These are phyloP conservation scores for Solanum sitiens DNA, from an alignment of 257 asterid genomes.

Conservation along the genomic window DNA sequence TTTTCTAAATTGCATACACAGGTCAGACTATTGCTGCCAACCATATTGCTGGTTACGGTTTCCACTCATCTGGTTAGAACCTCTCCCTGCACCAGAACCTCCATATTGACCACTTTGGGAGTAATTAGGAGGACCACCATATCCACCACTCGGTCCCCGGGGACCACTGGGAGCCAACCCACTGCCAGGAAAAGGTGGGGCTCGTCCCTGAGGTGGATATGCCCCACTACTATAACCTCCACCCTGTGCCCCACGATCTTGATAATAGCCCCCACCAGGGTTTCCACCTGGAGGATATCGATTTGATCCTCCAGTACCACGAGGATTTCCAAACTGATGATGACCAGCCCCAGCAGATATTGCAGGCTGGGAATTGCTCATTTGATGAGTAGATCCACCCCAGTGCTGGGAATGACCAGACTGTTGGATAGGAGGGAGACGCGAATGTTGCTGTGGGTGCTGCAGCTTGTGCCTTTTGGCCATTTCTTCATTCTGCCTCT, in stretches of 20 bases:
- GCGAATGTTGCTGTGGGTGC: constrained; percentile 77
- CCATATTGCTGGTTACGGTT: constrained; percentile 77
- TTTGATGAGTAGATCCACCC: constrained; percentile 45
- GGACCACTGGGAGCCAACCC: constrained; percentile 45
- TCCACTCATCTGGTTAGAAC: constrained; percentile 43
- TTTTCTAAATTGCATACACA: background rate
- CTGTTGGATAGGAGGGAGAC: constrained; percentile 82
- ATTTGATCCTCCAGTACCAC: constrained; percentile 67
- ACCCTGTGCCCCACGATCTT: constrained; percentile 71
- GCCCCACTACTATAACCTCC: constrained; percentile 44
- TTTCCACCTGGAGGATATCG: constrained; percentile 66
- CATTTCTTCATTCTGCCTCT: constrained; percentile 69
- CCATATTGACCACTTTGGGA: constrained; percentile 68
- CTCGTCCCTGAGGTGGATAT: constrained; percentile 69
- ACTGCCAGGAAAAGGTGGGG: constrained; percentile 51
- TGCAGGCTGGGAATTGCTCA: constrained; percentile 49
- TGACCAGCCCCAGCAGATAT: constrained; percentile 48
- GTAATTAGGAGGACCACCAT: constrained; percentile 58
- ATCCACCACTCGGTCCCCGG: constrained; percentile 54
- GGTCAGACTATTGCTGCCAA: constrained; percentile 60
- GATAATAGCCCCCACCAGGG: constrained; percentile 50
- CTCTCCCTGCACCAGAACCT: constrained; percentile 54
- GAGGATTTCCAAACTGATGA: constrained; percentile 74
- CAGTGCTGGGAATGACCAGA: constrained; percentile 59
- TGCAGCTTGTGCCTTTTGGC: constrained; percentile 79